phyloP scores from a whole-genome alignment of 768 basidiomycete genomes.

The Sporobolomyces phaffii region DNA sequence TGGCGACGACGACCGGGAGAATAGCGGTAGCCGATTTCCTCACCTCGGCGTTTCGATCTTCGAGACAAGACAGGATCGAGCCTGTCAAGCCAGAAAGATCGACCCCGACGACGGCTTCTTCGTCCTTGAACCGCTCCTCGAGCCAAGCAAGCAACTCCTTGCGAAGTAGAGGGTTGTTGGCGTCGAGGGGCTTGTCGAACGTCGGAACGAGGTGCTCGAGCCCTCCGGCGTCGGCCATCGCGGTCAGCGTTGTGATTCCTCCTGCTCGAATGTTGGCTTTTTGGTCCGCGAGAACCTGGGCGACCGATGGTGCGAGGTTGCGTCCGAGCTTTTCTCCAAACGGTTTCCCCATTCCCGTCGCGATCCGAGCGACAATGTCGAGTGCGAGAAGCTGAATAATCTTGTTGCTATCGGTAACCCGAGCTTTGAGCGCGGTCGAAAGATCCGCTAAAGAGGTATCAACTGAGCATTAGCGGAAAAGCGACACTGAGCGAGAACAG shows the following conservation, averaged over 20 bases:
- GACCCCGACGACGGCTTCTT: conserved; percentile 53
- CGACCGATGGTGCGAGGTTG: conserved; percentile 67
- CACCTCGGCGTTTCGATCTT: conserved; percentile 85
- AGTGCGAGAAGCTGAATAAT: conserved; percentile 83
- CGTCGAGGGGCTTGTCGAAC: conserved; percentile 71
- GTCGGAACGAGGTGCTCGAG: conserved; percentile 74
- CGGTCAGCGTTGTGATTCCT: conserved; percentile 68
- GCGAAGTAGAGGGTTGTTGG: conserved; percentile 75
- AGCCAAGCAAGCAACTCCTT: conserved; percentile 73
- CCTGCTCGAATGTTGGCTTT: conserved; percentile 77
- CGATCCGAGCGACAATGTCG: conserved; percentile 81
- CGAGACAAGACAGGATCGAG: conserved; percentile 67
- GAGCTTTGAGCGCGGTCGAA: conserved; percentile 74
- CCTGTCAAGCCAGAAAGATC: conserved; percentile 68
- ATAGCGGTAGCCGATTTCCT: conserved; percentile 82
- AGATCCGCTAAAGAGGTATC: conserved; percentile 64
- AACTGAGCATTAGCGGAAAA: neutral
- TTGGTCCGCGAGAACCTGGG: conserved; percentile 82
- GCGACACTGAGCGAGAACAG: neutral
- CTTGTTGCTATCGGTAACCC: conserved; percentile 88
- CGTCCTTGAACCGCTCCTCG: conserved; percentile 51
- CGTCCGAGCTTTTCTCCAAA: conserved; percentile 79
- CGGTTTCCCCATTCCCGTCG: conserved; percentile 87
- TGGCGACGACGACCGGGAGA: conserved; percentile 66
- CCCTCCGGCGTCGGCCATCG: conserved; percentile 75